Base-by-base conservation (phyloP, 1,284 basidiomycete genomes). In the Malassezia equina region DNA sequence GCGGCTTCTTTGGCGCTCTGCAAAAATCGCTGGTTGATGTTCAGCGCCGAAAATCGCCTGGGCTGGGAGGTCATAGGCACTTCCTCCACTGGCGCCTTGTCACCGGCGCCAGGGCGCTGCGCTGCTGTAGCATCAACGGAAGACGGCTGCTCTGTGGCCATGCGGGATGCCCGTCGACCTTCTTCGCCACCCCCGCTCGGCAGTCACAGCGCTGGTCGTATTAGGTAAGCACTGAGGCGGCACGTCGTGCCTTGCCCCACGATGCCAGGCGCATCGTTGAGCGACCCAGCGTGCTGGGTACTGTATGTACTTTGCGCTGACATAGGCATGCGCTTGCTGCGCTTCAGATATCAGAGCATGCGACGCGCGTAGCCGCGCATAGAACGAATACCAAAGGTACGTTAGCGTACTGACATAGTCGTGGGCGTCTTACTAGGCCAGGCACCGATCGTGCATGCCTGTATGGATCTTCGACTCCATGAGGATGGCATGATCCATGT, bases 371-470 rank as follows among this genome's bases (percentile, higher is more conserved):
- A 7, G 27, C 24, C 8, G 25, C 85, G 9, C 86, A 87, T 58
- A 81, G 86, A 86, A 60, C 41, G 80, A 64, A 28, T 46, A 7
- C 34, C 15, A 7, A 40, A 27, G 17, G 25, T 28, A 40, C 24
- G 46, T 39, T 19, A 4, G 50, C 17, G 28, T 44, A 41, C 50
- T 53, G 34, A 54, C 40, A 21, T 29, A 39, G 52, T 17, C 39
- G 43, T n/a, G 33, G 52, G 55, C 32, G 31, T 47, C 28, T 42
- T 21, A 8, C 13, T 19, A 53, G 43, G 50, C 32, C 44, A 39
- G 36, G 17, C 15, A 11, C 21, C 28, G 40, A n/a, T 1, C 9
- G 21, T 21, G 27, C 27, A 39, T n/a, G 36, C 36, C 3, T 19
- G 36, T 21, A 39, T 42, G 53, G 40, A 58, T 28, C 39, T 47